These are phyloP conservation scores for Rhizopogon rudus DNA, from an alignment of 768 basidiomycete genomes.

Conservation along the genomic window DNA sequence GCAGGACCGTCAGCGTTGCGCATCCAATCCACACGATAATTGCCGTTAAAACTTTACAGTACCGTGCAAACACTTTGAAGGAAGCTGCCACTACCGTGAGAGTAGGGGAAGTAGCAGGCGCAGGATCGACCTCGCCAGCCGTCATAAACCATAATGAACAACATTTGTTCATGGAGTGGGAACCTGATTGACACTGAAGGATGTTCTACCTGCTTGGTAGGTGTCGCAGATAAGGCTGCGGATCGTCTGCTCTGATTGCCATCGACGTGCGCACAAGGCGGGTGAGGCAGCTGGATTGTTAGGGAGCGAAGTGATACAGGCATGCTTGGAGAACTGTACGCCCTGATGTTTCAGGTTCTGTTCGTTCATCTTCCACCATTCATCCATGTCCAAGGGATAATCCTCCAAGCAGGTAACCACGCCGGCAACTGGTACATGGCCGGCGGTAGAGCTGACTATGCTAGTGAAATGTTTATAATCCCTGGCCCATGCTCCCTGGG, in stretches of 20 bases:
- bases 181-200: no score
- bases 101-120: no score
- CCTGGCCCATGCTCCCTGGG: slow-evolving; percentile 18
- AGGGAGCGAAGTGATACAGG: slow-evolving; percentile 27
- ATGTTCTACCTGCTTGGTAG: not conserved
- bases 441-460: slow-evolving; percentile 20
- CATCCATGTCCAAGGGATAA: slow-evolving; percentile 26
- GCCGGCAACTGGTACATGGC: slow-evolving; percentile 29
- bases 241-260: not conserved
- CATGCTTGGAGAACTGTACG: slow-evolving; percentile 26
- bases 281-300: slow-evolving; percentile 9
- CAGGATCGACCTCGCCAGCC: no score
- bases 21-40: no score
- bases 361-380: slow-evolving; percentile 28
- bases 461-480: slow-evolving; percentile 27
- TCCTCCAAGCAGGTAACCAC: slow-evolving; percentile 38
- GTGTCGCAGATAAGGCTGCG: not conserved
- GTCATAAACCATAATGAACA: no score
- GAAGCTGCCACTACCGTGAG: no score
- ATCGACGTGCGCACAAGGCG: not conserved
- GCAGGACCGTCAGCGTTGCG: no score
- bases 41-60: no score
- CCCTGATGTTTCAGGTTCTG: slow-evolving; percentile 11
- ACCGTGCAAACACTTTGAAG: no score
- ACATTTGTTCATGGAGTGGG: no score